Conservation (phyloP, 2,329 filamentous ascomycete species). For the Trichoderma citrinoviride region DNA sequence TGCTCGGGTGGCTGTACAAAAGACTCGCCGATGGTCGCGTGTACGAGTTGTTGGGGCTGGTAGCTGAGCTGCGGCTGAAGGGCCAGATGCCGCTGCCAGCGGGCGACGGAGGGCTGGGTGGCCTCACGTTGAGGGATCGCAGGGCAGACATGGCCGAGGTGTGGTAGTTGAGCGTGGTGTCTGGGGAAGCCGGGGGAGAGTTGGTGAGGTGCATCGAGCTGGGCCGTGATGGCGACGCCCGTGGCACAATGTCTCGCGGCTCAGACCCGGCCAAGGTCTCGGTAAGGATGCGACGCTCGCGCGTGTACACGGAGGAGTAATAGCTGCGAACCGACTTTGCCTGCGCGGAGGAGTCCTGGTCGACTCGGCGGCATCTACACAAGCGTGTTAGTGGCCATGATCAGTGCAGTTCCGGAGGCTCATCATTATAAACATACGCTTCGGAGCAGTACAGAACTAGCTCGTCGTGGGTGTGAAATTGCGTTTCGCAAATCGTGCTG, state of each 20-base stretch:
- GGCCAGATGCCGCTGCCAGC: conserved; percentile 51
- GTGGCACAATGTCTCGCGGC: conserved; percentile 61
- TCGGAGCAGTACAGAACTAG: conserved; percentile 62
- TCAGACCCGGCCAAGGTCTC: conserved; percentile 43
- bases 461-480: conserved; percentile 59
- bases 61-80: conserved; percentile 50
- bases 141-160: conserved; percentile 55
- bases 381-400: conserved; percentile 24
- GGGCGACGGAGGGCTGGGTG: conserved; percentile 57
- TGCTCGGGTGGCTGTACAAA: conserved; percentile 42
- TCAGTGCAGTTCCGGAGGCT: background rate
- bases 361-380: conserved; percentile 52
- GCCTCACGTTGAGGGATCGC: conserved; percentile 53
- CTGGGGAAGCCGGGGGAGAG: conserved; percentile 51
- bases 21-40: conserved; percentile 40
- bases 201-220: conserved; percentile 52
- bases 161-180: conserved; percentile 39
- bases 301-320: conserved; percentile 32
- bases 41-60: conserved; percentile 53
- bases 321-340: conserved; percentile 32
- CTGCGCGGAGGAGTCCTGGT: conserved; percentile 43
- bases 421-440: conserved; percentile 45
- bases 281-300: conserved; percentile 42
- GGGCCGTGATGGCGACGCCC: conserved; percentile 60
- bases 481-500: conserved; percentile 67